Base-by-base conservation (phyloP, 2,329 filamentous ascomycete genomes). In the Tolypocladium ophioglossoides region DNA sequence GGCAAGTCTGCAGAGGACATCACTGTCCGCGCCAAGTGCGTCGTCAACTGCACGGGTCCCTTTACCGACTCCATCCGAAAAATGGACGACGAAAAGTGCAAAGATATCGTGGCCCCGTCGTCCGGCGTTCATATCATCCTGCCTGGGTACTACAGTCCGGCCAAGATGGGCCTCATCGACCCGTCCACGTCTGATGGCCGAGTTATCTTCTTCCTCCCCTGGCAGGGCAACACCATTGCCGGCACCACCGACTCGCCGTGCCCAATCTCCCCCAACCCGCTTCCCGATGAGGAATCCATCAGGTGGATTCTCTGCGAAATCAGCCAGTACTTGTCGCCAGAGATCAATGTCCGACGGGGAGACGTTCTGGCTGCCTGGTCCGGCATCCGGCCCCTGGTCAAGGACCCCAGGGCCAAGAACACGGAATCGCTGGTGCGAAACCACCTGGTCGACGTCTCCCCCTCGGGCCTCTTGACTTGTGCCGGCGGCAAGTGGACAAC, bases 401-500 rank as follows among this genome's bases (percentile, higher is more conserved):
- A 89, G 66, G 89, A 95, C 64, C 90, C 90, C 41, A 89, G 91
- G 66, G 88, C 89, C 52, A 83, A 83, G 69, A 92, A 90, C 67
- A 94, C 90, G 1, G 85, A 95, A 70, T 91, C 89, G 30, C 82
- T 95, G 20, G 90, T 95, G 52, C 87, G 90, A 54, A 95, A 91
- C 69, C 90, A 95, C 68, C 77, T 95, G 46, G 82, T 95, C 61
- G 86, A 89, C 56, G 78, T 89, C 51, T 92, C 89, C n/a, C 70
- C 79, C 2, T 89, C 87, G 8, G 90, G 90, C 12, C 78, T 95
- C 22, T 73, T 95, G 60, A 95, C 90, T 37, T 91, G 89, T 65
- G 89, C 89, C 32, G 90, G 90, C 61, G 90, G 90, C 50, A 95
- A 95, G 72, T 95, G 90, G 90, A 95, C 90, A 3, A 95, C 90